Evolutionary conservation across 495 filamentous ascomycete genomes (phyloP).

Genomic region (Staphylotrichum longicolle): DNA sequence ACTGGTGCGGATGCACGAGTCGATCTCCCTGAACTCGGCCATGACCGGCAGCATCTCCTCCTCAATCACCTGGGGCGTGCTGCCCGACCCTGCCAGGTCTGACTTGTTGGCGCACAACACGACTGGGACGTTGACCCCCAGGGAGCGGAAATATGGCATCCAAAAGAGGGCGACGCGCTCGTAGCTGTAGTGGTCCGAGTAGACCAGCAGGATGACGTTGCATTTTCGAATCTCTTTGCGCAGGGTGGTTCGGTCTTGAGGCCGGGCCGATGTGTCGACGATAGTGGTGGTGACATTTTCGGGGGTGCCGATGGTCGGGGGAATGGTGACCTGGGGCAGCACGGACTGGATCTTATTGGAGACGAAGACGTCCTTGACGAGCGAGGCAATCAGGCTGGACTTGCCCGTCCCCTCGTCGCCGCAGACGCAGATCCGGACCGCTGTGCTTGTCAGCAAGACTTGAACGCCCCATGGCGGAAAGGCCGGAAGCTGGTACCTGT

Average conservation of each 20-base stretch:
- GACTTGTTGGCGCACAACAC: slow-evolving; percentile 97
- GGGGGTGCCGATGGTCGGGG: slow-evolving; percentile 79
- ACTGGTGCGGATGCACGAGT: slow-evolving; percentile 93
- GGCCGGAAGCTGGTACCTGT: slow-evolving; percentile 9
- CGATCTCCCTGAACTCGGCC: slow-evolving; percentile 98
- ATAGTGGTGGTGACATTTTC: slow-evolving; percentile 95
- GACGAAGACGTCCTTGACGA: slow-evolving; percentile 94
- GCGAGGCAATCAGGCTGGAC: slow-evolving; percentile 68
- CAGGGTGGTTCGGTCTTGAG: slow-evolving; percentile 83
- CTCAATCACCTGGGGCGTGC: slow-evolving; percentile 76
- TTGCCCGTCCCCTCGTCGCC: slow-evolving; percentile 82
- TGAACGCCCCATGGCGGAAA: neutral
- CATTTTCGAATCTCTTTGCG: slow-evolving; percentile 93
- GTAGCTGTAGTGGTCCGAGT: slow-evolving; percentile 98
- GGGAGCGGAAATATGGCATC: slow-evolving; percentile 93
- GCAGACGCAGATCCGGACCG: slow-evolving; percentile 93
- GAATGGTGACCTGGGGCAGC: slow-evolving; percentile 90
- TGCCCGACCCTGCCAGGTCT: slow-evolving; percentile 64
- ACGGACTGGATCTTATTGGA: slow-evolving; percentile 90
- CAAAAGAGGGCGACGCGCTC: slow-evolving; percentile 95
- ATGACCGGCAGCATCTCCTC: slow-evolving; percentile 99
- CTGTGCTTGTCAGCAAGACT: slow-evolving; percentile 20
- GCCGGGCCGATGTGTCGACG: slow-evolving; percentile 93
- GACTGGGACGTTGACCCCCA: slow-evolving; percentile 97
- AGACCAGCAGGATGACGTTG: slow-evolving; percentile 96